These are phyloP conservation scores for Glycyrrhiza uralensis DNA, from an alignment of 306 rosid species.

Conservation along the genomic window DNA sequence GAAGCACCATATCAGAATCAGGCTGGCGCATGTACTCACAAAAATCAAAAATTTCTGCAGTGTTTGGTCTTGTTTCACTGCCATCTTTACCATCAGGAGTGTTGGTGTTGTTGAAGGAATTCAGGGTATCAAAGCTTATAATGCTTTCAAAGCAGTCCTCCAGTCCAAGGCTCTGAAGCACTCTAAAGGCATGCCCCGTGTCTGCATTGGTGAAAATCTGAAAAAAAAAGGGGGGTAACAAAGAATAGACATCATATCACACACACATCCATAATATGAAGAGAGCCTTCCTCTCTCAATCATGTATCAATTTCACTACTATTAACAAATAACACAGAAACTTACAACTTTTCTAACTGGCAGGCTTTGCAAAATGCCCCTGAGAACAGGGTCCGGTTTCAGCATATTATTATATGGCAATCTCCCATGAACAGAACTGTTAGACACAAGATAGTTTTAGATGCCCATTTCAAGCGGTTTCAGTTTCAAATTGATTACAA, in stretches of 20 bases:
- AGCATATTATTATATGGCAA: constrained; percentile 59
- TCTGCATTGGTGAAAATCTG: constrained; percentile 79
- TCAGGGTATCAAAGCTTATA: constrained; percentile 82
- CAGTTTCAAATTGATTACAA: constrained; percentile 8
- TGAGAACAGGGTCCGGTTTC: constrained; percentile 71
- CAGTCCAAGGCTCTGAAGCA: constrained; percentile 68
- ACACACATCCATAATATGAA: not conserved
- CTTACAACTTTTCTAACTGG: constrained; percentile 81
- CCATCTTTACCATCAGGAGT: constrained; percentile 23
- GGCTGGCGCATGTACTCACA: constrained; percentile 28
- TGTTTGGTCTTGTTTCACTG: constrained; percentile 9
- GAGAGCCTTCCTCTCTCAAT: not conserved
- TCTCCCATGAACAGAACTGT: constrained; percentile 82
- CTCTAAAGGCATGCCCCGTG: constrained; percentile 52
- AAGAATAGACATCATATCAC: not conserved
- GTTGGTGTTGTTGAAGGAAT: constrained; percentile 27
- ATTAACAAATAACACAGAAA: not conserved
- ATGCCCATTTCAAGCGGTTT: not conserved
- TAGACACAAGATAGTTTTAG: constrained; percentile 13
- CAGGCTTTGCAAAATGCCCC: constrained; percentile 66
- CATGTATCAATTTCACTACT: not conserved
- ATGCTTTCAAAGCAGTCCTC: constrained; percentile 82
- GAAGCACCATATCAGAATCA: constrained; percentile 40
- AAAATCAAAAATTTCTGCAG: constrained; percentile 25
- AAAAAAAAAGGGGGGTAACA: not conserved